Percentiles rank a stretch among this genome's conserved stretches.
Evolutionary conservation across 2,329 filamentous ascomycete genomes (phyloP).

Genomic region (Sclerotinia minor): DNA sequence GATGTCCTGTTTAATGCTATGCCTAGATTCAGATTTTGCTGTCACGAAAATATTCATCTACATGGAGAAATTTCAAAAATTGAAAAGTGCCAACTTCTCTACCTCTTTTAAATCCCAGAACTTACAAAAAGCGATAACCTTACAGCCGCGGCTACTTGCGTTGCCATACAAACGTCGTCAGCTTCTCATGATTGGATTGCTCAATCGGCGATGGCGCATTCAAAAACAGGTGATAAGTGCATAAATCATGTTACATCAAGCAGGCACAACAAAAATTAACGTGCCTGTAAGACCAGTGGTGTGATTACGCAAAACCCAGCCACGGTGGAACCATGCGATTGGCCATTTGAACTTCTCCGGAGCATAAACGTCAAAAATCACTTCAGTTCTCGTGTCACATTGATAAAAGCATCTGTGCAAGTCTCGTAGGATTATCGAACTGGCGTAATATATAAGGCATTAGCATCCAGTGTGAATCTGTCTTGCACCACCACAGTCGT

Average conservation of each 20-base stretch:
- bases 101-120: neutral
- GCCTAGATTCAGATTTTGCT: too few relatives aligned
- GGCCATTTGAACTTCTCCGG: neutral
- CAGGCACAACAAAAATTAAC: neutral
- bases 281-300: slow-evolving; percentile 7
- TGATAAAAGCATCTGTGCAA: neutral
- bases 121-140: neutral
- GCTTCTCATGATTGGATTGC: neutral
- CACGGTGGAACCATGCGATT: slow-evolving; percentile 4
- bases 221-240: neutral
- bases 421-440: neutral
- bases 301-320: neutral
- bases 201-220: neutral
- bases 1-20: too few relatives aligned
- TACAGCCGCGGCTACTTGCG: neutral
- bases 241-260: neutral
- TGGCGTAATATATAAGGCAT: neutral
- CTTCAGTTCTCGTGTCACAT: neutral
- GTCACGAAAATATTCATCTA: too few relatives aligned
- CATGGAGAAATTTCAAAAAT: neutral
- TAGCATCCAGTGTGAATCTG: neutral
- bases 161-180: neutral
- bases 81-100: neutral
- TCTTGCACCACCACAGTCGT: neutral
- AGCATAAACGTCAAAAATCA: neutral